Evolutionary conservation across 257 asterid species (phyloP).

Genomic region (Marsdenia floribunda): DNA sequence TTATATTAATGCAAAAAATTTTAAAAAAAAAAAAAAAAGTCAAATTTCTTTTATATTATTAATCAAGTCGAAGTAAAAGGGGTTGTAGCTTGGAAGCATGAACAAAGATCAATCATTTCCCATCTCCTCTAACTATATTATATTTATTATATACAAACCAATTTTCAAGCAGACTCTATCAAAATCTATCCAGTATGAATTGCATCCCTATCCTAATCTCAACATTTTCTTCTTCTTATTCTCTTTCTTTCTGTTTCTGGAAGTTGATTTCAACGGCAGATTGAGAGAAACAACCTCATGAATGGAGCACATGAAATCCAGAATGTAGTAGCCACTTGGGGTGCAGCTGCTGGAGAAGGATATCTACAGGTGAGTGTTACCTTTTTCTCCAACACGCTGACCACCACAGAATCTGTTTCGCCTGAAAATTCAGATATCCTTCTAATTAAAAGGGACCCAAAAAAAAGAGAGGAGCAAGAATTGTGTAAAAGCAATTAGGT

Average conservation of each 20-base stretch:
- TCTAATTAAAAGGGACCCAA: too few species aligned
- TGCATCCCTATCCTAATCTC: neutral
- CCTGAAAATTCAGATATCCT: slow-evolving; percentile 29
- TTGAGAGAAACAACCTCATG: slow-evolving; percentile 33
- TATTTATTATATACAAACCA: slow-evolving; percentile 10
- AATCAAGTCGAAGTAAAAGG: neutral
- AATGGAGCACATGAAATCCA: slow-evolving; percentile 25
- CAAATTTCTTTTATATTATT: neutral
- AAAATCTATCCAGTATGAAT: slow-evolving; percentile 6
- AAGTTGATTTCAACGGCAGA: slow-evolving; percentile 27
- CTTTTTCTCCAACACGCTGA: slow-evolving; percentile 65
- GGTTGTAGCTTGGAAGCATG: neutral
- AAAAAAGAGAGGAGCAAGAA: neutral
- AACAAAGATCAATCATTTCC: neutral
- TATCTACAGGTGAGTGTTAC: slow-evolving; percentile 58
- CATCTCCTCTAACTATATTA: slow-evolving; percentile 1
- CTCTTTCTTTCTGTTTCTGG: neutral
- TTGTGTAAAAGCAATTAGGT: neutral
- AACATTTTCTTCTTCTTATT: neutral
- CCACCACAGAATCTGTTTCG: slow-evolving; percentile 64
- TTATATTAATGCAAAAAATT: too few species aligned
- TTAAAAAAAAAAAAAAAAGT: neutral
- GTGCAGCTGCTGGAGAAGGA: slow-evolving; percentile 18
- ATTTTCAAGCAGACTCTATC: neutral
- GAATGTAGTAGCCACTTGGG: slow-evolving; percentile 19